Percentiles rank a stretch among this genome's conserved stretches.
phyloP scores from a whole-genome alignment of 148 eudicot species.

The Silene latifolia region DNA sequence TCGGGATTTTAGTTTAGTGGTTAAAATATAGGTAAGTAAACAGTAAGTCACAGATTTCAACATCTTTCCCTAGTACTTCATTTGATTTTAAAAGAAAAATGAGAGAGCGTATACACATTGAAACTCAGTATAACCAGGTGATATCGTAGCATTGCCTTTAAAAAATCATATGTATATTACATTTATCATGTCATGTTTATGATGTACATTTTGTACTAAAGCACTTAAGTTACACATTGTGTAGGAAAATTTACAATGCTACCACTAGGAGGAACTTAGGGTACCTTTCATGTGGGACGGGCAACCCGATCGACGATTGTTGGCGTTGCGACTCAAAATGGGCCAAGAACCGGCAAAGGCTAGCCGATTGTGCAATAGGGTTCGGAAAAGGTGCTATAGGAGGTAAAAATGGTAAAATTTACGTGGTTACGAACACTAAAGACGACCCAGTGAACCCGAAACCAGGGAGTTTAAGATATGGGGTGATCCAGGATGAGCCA shows the following conservation, averaged over 20 bases:
- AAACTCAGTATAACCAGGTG: no score
- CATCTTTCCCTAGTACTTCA: no score
- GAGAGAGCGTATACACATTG: no score
- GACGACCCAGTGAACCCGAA: constrained; percentile 55
- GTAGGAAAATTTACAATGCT: constrained; percentile 47
- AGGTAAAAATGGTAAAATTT: constrained; percentile 49
- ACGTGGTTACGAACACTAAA: constrained; percentile 42
- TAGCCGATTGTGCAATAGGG: constrained; percentile 75
- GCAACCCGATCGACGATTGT: constrained; percentile 80
- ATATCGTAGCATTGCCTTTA: no score
- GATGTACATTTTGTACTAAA: background rate
- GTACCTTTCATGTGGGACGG: constrained; percentile 60
- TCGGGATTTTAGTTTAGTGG: no score
- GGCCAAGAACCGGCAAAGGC: constrained; percentile 48
- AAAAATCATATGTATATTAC: no score
- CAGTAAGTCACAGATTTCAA: no score
- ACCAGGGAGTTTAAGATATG: constrained; percentile 53
- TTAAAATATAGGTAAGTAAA: no score
- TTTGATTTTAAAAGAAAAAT: no score
- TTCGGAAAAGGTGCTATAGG: constrained; percentile 71
- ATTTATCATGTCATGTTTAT: background rate
- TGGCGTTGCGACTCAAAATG: constrained; percentile 73
- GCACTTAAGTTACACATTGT: background rate
- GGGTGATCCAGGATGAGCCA: constrained; percentile 55
- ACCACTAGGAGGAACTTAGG: constrained; percentile 47